These are phyloP conservation scores for Aspergillus intermedius DNA, from an alignment of 2,329 filamentous ascomycete species.

Conservation along the genomic window DNA sequence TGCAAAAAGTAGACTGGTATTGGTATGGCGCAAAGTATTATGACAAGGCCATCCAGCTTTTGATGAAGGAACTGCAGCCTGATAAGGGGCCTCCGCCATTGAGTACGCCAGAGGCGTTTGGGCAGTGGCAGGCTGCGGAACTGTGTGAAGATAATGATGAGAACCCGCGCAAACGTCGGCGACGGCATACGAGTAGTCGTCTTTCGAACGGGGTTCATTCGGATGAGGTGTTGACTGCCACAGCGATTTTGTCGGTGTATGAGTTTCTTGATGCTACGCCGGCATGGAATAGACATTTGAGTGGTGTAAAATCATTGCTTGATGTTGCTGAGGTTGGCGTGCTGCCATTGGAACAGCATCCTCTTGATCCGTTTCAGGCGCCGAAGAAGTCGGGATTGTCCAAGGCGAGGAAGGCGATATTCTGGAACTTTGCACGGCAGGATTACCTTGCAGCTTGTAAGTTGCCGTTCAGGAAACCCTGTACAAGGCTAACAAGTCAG, in stretches of 20 bases:
- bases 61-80: conserved; percentile 41
- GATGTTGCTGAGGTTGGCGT: conserved; percentile 40
- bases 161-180: conserved; percentile 38
- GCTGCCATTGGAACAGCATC: conserved; percentile 33
- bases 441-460: conserved; percentile 59
- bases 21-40: conserved; percentile 59
- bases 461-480: conserved; percentile 8
- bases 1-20: conserved; percentile 49
- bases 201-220: conserved; percentile 34
- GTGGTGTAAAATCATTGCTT: conserved; percentile 58
- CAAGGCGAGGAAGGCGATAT: conserved; percentile 53
- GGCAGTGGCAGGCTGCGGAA: conserved; percentile 31
- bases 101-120: conserved; percentile 29
- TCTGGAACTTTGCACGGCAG: conserved; percentile 63
- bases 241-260: conserved; percentile 61
- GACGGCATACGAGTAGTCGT: conserved; percentile 39
- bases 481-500: conserved; percentile 14
- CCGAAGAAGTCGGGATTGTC: conserved; percentile 39
- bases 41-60: conserved; percentile 54
- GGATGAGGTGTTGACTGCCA: conserved; percentile 59
- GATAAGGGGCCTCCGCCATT: conserved; percentile 29
- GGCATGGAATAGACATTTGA: conserved; percentile 59
- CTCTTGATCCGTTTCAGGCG: conserved; percentile 33
- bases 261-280: conserved; percentile 61
- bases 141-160: conserved; percentile 26